phyloP scores from a whole-genome alignment of 2,329 filamentous ascomycete genomes.

The Periglandula ipomoeae region DNA sequence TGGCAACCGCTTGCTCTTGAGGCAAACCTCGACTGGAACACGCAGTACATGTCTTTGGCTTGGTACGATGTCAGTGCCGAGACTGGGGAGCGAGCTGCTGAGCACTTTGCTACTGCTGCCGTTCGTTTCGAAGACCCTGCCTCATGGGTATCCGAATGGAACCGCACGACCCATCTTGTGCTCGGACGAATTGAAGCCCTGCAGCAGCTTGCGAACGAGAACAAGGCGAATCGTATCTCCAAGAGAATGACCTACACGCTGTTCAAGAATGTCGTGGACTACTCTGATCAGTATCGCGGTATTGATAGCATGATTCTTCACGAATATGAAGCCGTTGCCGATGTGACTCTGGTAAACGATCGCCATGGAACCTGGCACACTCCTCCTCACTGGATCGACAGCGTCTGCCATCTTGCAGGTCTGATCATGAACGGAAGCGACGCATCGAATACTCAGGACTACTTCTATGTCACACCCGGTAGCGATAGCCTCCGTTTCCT shows the following conservation, averaged over 20 bases:
- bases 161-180: constrained; percentile 53
- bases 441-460: constrained; percentile 41
- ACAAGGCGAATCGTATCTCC: constrained; percentile 1
- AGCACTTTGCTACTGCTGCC: constrained; percentile 4
- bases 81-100: neutral
- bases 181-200: constrained; percentile 49
- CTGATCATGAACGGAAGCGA: constrained; percentile 50
- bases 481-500: constrained; percentile 44
- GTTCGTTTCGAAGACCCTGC: constrained; percentile 33
- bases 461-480: constrained; percentile 47
- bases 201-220: constrained; percentile 15
- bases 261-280: constrained; percentile 42
- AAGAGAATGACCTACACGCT: constrained; percentile 49
- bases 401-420: constrained; percentile 46
- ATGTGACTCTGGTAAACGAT: constrained; percentile 42
- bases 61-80: constrained; percentile 7
- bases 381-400: constrained; percentile 46
- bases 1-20: neutral
- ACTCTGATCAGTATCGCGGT: constrained; percentile 40
- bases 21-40: constrained; percentile 2
- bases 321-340: constrained; percentile 19
- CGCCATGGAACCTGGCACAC: constrained; percentile 38
- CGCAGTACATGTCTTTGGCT: constrained; percentile 44
- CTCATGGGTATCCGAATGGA: constrained; percentile 33
- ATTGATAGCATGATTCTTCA: constrained; percentile 47